A percentile compares a stretch with the other conserved stretches of the same genome.
Evolutionary conservation across 2,329 filamentous ascomycete species (phyloP).

Genomic region (Aspergillus sergii): DNA sequence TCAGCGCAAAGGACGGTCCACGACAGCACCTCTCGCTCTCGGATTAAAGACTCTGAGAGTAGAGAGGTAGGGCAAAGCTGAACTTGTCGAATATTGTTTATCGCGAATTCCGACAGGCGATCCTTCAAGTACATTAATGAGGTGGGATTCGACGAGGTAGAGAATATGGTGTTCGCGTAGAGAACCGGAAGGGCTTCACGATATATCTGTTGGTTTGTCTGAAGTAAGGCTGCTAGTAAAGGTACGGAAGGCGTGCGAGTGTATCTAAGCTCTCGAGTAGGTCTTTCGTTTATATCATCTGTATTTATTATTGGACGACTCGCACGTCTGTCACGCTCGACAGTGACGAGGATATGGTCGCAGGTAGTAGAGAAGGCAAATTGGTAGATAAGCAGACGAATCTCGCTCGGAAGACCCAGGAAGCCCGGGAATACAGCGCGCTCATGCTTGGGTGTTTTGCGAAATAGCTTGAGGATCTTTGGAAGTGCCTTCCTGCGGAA

Average conservation of each 20-base stretch:
- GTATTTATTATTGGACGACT: neutral
- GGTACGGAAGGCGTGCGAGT: neutral
- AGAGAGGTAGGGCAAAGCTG: constrained; percentile 10
- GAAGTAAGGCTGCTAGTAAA: constrained; percentile 1
- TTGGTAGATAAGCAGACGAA: constrained; percentile 11
- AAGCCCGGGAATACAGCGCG: neutral
- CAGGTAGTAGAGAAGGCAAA: constrained; percentile 5
- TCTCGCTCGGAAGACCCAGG: constrained; percentile 7
- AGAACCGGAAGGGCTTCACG: constrained; percentile 9
- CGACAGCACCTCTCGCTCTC: constrained; percentile 7
- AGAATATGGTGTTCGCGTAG: constrained; percentile 1
- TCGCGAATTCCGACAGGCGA: constrained; percentile 8
- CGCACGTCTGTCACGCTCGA: neutral
- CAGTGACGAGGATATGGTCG: constrained; percentile 2
- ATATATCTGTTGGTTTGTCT: constrained; percentile 11
- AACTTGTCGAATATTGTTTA: constrained; percentile 9
- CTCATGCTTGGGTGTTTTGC: neutral
- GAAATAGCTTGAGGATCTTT: neutral
- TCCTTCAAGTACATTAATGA: constrained; percentile 5
- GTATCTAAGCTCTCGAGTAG: constrained; percentile 6
- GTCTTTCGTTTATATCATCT: neutral
- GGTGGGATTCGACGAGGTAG: neutral
- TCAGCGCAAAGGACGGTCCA: constrained; percentile 12
- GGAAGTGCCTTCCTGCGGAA: neutral
- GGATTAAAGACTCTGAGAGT: neutral